Conservation (phyloP, 371 early-diverging fungal genomes). For the Lichtheimia ramosa region DNA sequence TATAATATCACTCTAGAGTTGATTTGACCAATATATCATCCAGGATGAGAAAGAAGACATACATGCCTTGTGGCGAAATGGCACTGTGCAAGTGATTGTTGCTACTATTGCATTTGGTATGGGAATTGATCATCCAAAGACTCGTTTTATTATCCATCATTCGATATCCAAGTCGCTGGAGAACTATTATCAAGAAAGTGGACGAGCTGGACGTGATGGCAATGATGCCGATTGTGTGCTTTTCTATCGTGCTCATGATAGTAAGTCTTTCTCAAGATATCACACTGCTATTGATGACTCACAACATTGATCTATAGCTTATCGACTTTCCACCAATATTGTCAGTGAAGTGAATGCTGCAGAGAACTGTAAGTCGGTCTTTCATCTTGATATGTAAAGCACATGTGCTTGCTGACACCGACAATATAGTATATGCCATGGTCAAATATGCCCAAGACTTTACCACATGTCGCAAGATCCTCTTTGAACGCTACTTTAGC, state of each 20-base stretch:
- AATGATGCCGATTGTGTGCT: constrained; percentile 72
- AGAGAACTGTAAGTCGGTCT: constrained; percentile 41
- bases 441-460: constrained; percentile 67
- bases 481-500: constrained; percentile 65
- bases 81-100: constrained; percentile 81
- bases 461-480: constrained; percentile 63
- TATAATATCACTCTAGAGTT: neutral
- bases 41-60: constrained; percentile 64
- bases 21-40: neutral
- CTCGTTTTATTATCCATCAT: constrained; percentile 87
- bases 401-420: too few relatives aligned
- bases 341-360: constrained; percentile 66
- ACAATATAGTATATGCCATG: constrained; percentile 57
- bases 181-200: constrained; percentile 94
- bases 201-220: constrained; percentile 85
- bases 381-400: too few relatives aligned
- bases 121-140: constrained; percentile 88
- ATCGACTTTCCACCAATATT: constrained; percentile 60
- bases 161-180: constrained; percentile 85
- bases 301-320: constrained; percentile 25
- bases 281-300: neutral
- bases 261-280: constrained; percentile 16
- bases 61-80: constrained; percentile 76
- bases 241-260: constrained; percentile 72
- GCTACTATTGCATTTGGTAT: constrained; percentile 99